Evolutionary conservation across 208 protist species (phyloP).

Genomic region (Leishmania guyanensis): DNA sequence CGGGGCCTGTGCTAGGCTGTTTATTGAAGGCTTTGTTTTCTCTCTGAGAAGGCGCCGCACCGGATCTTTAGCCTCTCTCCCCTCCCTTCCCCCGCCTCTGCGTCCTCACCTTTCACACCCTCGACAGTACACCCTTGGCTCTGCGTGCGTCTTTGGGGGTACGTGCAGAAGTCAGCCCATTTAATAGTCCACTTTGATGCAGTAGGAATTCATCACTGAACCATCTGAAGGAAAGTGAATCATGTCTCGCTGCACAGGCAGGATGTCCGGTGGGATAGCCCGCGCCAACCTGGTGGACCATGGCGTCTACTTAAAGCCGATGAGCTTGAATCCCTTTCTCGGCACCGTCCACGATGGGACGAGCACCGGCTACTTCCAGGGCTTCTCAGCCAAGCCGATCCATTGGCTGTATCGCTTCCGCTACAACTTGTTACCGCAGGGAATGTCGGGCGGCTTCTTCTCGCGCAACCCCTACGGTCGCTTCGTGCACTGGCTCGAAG

Average conservation of each 20-base stretch:
- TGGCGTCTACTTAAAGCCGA: constrained; percentile 74
- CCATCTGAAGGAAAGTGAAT: neutral
- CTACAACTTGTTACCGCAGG: constrained; percentile 75
- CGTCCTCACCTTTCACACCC: neutral
- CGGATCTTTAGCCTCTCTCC: neutral
- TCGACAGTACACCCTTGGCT: neutral
- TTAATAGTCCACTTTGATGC: neutral
- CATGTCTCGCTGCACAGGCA: constrained; percentile 63
- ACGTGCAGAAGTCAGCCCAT: neutral
- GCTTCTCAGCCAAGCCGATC: constrained; percentile 65
- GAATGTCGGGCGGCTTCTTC: constrained; percentile 74
- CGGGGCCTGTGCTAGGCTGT: neutral
- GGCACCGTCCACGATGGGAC: constrained; percentile 69
- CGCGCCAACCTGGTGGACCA: constrained; percentile 75
- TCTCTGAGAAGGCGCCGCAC: neutral
- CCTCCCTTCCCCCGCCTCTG: neutral
- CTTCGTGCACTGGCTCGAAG: constrained; percentile 89
- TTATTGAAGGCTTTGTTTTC: neutral
- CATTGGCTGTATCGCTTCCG: constrained; percentile 89
- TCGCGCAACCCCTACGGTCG: constrained; percentile 81
- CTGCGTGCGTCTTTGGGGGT: neutral
- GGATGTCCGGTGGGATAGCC: constrained; percentile 63
- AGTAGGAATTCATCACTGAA: neutral
- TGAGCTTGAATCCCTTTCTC: constrained; percentile 76
- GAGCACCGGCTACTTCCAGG: constrained; percentile 76